Evolutionary conservation across 2,329 filamentous ascomycete genomes (phyloP), one percentile per base, ranked within the genome.

Genomic region (Verticillium klebahnii): DNA sequence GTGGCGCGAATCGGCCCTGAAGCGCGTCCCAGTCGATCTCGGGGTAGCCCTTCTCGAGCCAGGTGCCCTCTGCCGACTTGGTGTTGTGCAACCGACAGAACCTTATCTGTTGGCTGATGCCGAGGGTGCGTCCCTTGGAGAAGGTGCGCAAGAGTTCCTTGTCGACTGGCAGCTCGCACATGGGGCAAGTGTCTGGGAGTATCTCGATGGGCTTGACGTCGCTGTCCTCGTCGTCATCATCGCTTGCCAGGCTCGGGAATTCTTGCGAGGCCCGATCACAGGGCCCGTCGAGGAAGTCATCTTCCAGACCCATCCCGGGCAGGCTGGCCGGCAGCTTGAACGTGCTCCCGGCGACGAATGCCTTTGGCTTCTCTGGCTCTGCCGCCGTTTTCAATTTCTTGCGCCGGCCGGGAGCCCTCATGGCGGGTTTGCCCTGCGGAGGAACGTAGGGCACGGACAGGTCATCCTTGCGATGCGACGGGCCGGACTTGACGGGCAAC

Each of bases 11-110:
- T 7, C 91, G 85, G 4, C 70, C 64, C 19, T 86, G 80, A 29
- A 96, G 79, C 0, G 66, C 69, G 1, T 75, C 72, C 91, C 92
- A 96, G 62, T 91, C 76, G 59, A 96, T 89, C 0, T 75, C 72
- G 0, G 92, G 92, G 71, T 94, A 95, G 0, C 84, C 82, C 54
- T 78, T 82, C 15, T 79, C 71, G 11, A 65, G 69, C 76, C 83
- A 85, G 3, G 72, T 72, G 8, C 77, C 73, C 60, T 75, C 67
- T 2, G 88, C 89, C 2, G 82, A 77, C 34, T 77, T 75, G 62
- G 78, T 81, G 68, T 83, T 85, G 76, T 92, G 90, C 8, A 79
- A 75, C 54, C 80, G 78, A 72, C 89, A 92, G 72, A 92, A 91
- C 19, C 74, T 77, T 23, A 80, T 77, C 71, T 91, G 87, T 67